Evolutionary conservation across 495 filamentous ascomycete species (phyloP), one percentile per base, ranked within the genome.

Genomic region (Pseudomonodictys pantanalensis): DNA sequence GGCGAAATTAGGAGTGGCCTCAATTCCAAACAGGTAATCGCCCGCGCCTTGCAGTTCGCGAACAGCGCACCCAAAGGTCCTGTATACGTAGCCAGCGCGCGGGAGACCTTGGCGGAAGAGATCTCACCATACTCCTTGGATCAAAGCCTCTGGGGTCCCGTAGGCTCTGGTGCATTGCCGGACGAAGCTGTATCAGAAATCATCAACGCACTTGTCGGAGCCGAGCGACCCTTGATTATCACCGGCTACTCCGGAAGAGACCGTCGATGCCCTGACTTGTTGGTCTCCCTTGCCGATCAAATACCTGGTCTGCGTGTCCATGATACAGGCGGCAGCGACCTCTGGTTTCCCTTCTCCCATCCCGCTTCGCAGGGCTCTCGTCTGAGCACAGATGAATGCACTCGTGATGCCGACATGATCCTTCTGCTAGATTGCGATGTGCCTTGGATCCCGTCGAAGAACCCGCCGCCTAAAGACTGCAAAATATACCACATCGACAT

Each of bases 401-500:
- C 65, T 23, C 46, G 43, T 26, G 63, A 41, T 18, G 66, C 66
- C 20, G 66, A 67, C 46, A 54, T 68, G 28, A 64, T 68, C n/a
- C 29, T 68, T 9, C 46, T 67, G n/a, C 30, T 68, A 6, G 66
- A 68, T 42, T 59, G n/a, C 26, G 66, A 90, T 68, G 84, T 89
- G 2, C 86, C 87, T 2, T 90, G 85, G 83, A 83, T 89, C 50
- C 84, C 83, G 18, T 85, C 84, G 3, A 75, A 77, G 45, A 83
- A 77, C 71, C 78, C 79, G 48, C 83, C 69, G 61, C 81, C 75
- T 17, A 60, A 72, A 4, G 72, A 75, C 1, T 85, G 85, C 11
- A 84, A 83, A 63, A 79, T 95, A 25, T 87, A 88, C 69, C 91
- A 96, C 63, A 80, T 96, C 48, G 91, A 96, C 67, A 80, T 90